phyloP scores from a whole-genome alignment of 768 basidiomycete genomes.

The Cystofilobasidium ferigula region DNA sequence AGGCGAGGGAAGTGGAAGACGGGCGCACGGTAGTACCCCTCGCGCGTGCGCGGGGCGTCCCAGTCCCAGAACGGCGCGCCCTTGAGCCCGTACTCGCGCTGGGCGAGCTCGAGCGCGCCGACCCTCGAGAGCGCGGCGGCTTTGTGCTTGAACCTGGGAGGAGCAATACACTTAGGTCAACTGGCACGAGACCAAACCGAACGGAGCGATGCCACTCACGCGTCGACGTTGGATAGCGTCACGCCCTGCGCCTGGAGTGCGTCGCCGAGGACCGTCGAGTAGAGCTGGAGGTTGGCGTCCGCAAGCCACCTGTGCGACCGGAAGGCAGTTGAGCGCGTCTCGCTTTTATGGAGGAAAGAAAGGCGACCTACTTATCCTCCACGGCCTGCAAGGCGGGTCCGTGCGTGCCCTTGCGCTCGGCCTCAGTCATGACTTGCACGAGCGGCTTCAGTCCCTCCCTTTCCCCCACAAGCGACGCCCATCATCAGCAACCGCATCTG shows the following conservation, averaged over 20 bases:
- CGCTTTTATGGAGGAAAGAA: too few relatives aligned
- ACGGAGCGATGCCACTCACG: constrained; percentile 2
- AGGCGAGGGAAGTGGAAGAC: not conserved
- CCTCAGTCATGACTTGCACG: constrained; percentile 68
- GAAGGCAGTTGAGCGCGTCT: not conserved
- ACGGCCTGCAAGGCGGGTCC: constrained; percentile 72
- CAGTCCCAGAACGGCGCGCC: constrained; percentile 80
- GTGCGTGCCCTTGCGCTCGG: constrained; percentile 65
- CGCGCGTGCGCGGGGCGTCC: constrained; percentile 85
- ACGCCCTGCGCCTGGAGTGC: constrained; percentile 47
- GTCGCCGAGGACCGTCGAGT: constrained; percentile 57
- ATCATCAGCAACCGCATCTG: not conserved
- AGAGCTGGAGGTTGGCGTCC: constrained; percentile 67
- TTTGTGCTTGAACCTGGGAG: constrained; percentile 5
- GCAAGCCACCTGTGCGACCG: constrained; percentile 41
- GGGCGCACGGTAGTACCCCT: constrained; percentile 65
- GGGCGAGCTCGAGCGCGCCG: constrained; percentile 61
- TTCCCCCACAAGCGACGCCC: constrained; percentile 33
- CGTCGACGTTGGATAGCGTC: constrained; percentile 21
- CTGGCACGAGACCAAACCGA: too few relatives aligned
- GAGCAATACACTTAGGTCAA: not conserved
- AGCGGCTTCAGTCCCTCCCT: constrained; percentile 49
- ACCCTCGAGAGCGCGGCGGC: constrained; percentile 58
- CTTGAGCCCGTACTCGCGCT: constrained; percentile 63
- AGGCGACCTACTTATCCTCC: constrained; percentile 60